phyloP scores from a whole-genome alignment of 768 basidiomycete genomes.

The Termitomyces sp. region DNA sequence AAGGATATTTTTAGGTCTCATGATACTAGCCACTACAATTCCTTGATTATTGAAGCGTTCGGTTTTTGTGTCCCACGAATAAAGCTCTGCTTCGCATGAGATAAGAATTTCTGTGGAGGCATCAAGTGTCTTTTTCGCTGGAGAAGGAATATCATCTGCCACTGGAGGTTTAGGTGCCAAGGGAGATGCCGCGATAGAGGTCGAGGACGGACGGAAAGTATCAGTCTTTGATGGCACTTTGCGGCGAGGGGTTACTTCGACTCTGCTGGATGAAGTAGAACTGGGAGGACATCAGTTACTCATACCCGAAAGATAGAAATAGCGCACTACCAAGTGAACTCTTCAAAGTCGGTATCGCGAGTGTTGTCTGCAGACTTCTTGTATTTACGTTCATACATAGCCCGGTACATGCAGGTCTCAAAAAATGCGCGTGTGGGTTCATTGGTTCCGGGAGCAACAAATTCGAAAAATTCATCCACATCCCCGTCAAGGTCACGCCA shows the following conservation, averaged over 20 bases:
- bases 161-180: conserved; percentile 2
- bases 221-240: conserved; percentile 23
- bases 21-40: conserved; percentile 48
- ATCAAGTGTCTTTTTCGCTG: conserved; percentile 8
- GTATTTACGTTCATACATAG: conserved; percentile 95
- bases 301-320: background rate
- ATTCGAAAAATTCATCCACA: conserved; percentile 91
- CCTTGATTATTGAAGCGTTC: conserved; percentile 50
- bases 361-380: conserved; percentile 64
- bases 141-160: background rate
- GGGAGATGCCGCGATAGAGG: conserved; percentile 2
- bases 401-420: conserved; percentile 91
- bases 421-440: conserved; percentile 84
- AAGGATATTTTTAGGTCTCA: conserved; percentile 33
- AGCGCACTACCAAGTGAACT: conserved; percentile 82
- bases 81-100: conserved; percentile 49
- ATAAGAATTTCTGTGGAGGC: conserved; percentile 26
- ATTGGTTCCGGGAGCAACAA: conserved; percentile 75
- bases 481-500: conserved; percentile 94
- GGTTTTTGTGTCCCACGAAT: conserved; percentile 51
- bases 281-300: conserved; percentile 16
- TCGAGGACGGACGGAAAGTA: conserved; percentile 6
- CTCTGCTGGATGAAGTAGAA: conserved; percentile 24
- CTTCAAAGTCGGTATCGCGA: conserved; percentile 61
- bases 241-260: conserved; percentile 24